phyloP scores from a whole-genome alignment of 1,139 yeast species.

The Geotrichum europaeum region DNA sequence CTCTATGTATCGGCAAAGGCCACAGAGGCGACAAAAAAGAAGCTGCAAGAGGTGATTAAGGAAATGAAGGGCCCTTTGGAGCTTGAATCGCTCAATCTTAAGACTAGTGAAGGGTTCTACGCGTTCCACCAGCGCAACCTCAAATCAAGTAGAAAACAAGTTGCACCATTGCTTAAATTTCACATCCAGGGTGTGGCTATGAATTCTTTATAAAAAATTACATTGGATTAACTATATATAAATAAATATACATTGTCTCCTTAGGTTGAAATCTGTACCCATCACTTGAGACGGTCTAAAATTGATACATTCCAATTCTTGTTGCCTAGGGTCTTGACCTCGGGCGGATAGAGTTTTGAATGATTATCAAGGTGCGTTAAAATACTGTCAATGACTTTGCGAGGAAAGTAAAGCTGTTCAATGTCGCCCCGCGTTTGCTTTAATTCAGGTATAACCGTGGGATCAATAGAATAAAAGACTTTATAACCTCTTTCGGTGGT shows the following conservation, averaged over 20 bases:
- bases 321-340: conserved; percentile 2
- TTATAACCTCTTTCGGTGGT: conserved; percentile 36
- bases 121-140: conserved; percentile 48
- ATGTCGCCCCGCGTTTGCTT: conserved; percentile 36
- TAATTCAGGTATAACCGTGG: conserved; percentile 25
- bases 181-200: conserved; percentile 24
- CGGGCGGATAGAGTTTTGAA: conserved; percentile 1
- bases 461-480: conserved; percentile 36
- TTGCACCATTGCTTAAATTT: conserved; percentile 52
- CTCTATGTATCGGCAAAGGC: conserved; percentile 30
- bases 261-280: background rate
- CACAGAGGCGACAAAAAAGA: conserved; percentile 17
- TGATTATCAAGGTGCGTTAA: conserved; percentile 3
- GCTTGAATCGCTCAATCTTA: conserved; percentile 25
- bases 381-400: conserved; percentile 3
- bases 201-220: conserved; percentile 11
- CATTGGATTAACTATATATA: background rate
- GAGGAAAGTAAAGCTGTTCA: conserved; percentile 31
- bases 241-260: background rate
- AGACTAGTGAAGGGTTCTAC: conserved; percentile 3
- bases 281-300: background rate
- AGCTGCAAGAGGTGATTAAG: conserved; percentile 33
- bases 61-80: conserved; percentile 35
- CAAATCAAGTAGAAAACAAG: conserved; percentile 73
- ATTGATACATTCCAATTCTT: conserved; percentile 14